These are phyloP conservation scores for Diaporthe aspalathi DNA, from an alignment of 2,329 filamentous ascomycete species.

Conservation along the genomic window DNA sequence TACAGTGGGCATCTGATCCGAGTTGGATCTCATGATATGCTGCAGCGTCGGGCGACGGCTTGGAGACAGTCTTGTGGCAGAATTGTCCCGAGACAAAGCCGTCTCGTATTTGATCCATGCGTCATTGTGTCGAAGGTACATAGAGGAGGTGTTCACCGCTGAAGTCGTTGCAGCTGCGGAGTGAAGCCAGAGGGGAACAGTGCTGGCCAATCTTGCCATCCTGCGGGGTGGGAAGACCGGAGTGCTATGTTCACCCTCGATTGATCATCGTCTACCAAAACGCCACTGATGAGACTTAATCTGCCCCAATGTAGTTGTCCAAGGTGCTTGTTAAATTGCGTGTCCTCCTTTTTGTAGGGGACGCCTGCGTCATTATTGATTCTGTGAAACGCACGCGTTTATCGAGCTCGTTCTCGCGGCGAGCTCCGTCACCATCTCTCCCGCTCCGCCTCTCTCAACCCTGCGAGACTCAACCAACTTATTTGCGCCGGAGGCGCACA, in stretches of 20 bases:
- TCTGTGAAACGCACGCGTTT: constrained; percentile 14
- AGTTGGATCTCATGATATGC: constrained; percentile 3
- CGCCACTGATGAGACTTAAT: constrained; percentile 27
- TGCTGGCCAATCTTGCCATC: too few relatives aligned
- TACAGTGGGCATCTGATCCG: neutral
- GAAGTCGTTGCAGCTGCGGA: too few relatives aligned
- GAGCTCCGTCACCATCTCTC: constrained; percentile 10
- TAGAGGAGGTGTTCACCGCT: too few relatives aligned
- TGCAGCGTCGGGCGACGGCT: neutral
- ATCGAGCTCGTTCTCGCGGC: constrained; percentile 3
- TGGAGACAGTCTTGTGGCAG: neutral
- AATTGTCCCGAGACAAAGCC: constrained; percentile 16
- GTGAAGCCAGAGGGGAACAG: too few relatives aligned
- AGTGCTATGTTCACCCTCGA: too few relatives aligned
- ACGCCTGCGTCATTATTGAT: neutral
- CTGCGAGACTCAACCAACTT: neutral
- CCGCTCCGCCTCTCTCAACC: neutral
- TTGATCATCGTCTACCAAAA: neutral
- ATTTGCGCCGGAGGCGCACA: neutral
- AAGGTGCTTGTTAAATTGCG: constrained; percentile 9
- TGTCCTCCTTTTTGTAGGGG: neutral
- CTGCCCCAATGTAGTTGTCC: constrained; percentile 14
- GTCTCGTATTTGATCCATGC: neutral
- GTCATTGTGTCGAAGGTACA: neutral
- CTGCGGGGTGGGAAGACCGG: too few relatives aligned